Evolutionary conservation across 1,284 basidiomycete genomes (phyloP).

Genomic region (Heimioporus retisporus): DNA sequence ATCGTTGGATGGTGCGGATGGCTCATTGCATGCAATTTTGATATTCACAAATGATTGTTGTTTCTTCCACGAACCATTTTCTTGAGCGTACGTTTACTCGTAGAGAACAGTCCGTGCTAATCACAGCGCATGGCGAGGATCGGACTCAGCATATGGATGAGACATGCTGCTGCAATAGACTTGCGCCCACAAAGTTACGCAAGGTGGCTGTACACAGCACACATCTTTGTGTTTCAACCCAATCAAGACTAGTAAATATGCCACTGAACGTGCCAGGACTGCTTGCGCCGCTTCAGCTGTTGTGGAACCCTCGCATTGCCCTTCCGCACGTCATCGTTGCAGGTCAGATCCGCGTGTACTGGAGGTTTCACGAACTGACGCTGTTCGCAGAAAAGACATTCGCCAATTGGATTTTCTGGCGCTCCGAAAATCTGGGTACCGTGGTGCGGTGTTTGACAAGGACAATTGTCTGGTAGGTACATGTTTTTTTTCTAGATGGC

Average conservation of each 20-base stretch:
- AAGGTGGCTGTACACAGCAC: too few relatives aligned
- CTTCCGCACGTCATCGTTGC: conserved; percentile 79
- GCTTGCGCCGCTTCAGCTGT: conserved; percentile 78
- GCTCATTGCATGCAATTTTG: too few relatives aligned
- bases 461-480: conserved; percentile 92
- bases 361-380: conserved; percentile 5
- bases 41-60: too few relatives aligned
- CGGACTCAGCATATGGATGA: too few relatives aligned
- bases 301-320: conserved; percentile 79
- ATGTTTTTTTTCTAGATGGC: conserved; percentile 34
- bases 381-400: conserved; percentile 74
- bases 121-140: too few relatives aligned
- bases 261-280: conserved; percentile 84
- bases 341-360: conserved; percentile 58
- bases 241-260: conserved; percentile 50
- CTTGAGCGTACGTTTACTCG: too few relatives aligned
- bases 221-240: too few relatives aligned
- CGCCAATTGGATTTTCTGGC: conserved; percentile 89
- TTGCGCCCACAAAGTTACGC: too few relatives aligned
- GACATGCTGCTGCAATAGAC: too few relatives aligned
- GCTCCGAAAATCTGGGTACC: conserved; percentile 82
- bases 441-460: conserved; percentile 95
- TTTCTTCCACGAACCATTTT: too few relatives aligned
- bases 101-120: too few relatives aligned
- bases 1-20: too few relatives aligned